A percentile compares a stretch with the other conserved stretches of the same genome.
These are phyloP conservation scores for Glycine soja DNA, from an alignment of 306 rosid species.

Conservation along the genomic window DNA sequence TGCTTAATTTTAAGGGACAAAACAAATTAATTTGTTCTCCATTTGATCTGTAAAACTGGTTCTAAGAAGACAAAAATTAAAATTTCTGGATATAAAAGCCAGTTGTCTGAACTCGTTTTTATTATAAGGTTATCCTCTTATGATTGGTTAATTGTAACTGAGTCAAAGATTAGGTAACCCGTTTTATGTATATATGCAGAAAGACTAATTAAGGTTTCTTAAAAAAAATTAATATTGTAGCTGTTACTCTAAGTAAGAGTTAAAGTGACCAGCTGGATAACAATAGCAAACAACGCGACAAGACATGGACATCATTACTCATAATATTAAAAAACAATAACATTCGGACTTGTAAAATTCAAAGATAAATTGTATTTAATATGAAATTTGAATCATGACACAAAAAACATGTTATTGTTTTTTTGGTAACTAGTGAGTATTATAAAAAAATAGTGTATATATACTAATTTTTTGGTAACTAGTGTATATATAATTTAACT, in stretches of 20 bases:
- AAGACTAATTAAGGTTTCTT: neutral
- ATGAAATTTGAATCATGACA: no score
- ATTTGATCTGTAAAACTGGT: no score
- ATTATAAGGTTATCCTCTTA: neutral
- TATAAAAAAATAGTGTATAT: no score
- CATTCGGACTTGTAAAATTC: neutral
- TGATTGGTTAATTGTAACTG: constrained; percentile 32
- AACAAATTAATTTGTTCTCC: no score
- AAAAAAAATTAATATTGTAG: constrained; percentile 32
- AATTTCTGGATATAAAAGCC: constrained; percentile 7
- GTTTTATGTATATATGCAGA: neutral
- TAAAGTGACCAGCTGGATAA: constrained; percentile 56
- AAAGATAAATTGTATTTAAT: neutral
- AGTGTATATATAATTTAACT: neutral
- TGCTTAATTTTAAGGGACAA: no score
- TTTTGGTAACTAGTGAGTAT: no score
- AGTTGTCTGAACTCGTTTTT: constrained; percentile 25
- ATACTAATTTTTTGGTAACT: no score
- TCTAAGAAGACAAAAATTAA: no score
- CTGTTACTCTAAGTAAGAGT: constrained; percentile 63
- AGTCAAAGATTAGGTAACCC: constrained; percentile 64
- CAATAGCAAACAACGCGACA: constrained; percentile 41
- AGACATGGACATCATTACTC: constrained; percentile 32
- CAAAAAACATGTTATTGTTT: no score
- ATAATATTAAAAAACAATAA: neutral